phyloP scores from a whole-genome alignment of 345 rosid genomes.

The Camelina laxa region DNA sequence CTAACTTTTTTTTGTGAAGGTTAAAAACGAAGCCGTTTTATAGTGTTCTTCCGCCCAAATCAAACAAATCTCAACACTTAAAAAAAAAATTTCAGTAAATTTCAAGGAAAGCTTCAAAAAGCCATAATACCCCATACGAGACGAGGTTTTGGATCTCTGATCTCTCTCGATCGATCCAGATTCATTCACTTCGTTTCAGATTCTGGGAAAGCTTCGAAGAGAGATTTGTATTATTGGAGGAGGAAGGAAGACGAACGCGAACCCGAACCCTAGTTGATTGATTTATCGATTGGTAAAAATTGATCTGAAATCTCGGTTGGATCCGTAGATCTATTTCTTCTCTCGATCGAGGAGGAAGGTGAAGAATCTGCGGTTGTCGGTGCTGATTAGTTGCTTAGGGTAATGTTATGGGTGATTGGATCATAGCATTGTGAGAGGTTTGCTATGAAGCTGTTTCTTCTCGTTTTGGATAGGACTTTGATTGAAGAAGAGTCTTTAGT shows the following conservation, averaged over 20 bases:
- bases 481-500: constrained; percentile 13
- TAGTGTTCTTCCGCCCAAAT: constrained; percentile 42
- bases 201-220: no score
- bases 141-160: constrained; percentile 16
- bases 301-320: constrained; percentile 3
- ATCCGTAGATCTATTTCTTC: constrained; percentile 12
- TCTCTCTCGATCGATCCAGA: constrained; percentile 34
- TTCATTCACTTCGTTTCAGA: not conserved
- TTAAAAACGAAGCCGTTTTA: constrained; percentile 18
- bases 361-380: constrained; percentile 14
- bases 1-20: not conserved
- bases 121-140: no score
- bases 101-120: constrained; percentile 7
- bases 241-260: constrained; percentile 27
- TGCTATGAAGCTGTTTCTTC: constrained; percentile 13
- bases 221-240: not conserved
- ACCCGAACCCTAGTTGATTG: constrained; percentile 34
- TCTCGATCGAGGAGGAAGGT: constrained; percentile 19
- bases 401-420: not conserved
- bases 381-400: not conserved
- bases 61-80: constrained; percentile 41
- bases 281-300: not conserved
- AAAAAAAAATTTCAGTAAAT: not conserved
- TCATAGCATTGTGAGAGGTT: not conserved
- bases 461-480: constrained; percentile 8